These are phyloP conservation scores for Raphidocelis subcapitata DNA, from an alignment of 139 green algal species.

Conservation along the genomic window DNA sequence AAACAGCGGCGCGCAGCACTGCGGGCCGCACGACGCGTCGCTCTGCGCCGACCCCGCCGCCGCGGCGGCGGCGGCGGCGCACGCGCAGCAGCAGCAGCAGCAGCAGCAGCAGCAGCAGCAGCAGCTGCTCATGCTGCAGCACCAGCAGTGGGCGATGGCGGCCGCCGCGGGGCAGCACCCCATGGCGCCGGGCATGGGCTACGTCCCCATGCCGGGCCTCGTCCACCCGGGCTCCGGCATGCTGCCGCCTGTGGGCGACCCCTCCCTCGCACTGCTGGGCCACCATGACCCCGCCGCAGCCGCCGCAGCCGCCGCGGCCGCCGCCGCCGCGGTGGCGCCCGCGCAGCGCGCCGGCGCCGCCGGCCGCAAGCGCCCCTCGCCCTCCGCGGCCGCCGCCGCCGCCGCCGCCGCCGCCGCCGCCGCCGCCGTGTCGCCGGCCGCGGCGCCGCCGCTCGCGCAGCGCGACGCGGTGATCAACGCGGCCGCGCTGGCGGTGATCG, in stretches of 20 bases:
- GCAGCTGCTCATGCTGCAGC: background rate
- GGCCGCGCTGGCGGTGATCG: background rate
- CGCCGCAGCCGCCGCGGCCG: background rate
- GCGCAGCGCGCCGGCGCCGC: background rate
- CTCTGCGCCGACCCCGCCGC: background rate
- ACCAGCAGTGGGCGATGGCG: constrained; percentile 5
- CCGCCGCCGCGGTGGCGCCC: no score
- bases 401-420: background rate
- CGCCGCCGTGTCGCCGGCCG: background rate
- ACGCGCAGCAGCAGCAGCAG: constrained; percentile 5
- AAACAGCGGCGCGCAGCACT: background rate
- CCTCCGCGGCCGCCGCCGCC: constrained; percentile 1
- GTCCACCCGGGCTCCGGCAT: no score
- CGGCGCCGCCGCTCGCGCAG: no score
- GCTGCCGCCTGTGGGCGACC: background rate
- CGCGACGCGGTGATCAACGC: background rate
- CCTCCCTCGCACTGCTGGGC: background rate
- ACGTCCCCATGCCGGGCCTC: no score
- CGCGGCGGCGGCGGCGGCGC: constrained; percentile 7
- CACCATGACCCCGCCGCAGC: background rate
- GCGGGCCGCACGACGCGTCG: background rate
- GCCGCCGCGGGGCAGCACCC: background rate
- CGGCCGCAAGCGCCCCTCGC: background rate
- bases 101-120: constrained; percentile 1
- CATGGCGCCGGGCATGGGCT: background rate